Evolutionary conservation across 805 yeast species (phyloP), one percentile per base, ranked within the genome.

Genomic region (Yarrowia sp.): DNA sequence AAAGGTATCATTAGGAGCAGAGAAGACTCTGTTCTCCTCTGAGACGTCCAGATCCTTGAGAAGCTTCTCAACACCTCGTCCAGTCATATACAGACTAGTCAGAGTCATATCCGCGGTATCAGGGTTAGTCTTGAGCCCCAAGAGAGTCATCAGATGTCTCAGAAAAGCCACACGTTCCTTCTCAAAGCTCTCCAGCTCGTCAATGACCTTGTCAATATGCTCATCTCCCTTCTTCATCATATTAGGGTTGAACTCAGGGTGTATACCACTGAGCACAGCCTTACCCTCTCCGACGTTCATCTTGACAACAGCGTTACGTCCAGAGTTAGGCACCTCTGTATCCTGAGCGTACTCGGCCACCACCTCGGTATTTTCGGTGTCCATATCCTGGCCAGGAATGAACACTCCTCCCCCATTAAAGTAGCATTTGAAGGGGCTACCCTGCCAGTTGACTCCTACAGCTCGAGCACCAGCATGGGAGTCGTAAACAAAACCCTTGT

Each of bases 401-500:
- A 95, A 94, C 12, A 89, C 83, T 2, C 91, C 89, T 40, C 99
- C 99, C 7, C 99, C 99, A 73, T 95, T 93, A 77, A 87, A 90
- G 76, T 92, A 94, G 48, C 72, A 70, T 9, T 69, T 67, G 49
- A 77, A 42, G 9, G 59, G 61, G 16, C 36, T 42, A 56, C 70
- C 55, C 36, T 56, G 45, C 69, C 64, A 48, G 19, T 48, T 19
- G 22, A 64, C 70, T 12, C 70, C 69, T 1, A 72, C 68, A 41
- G 92, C 90, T 55, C 83, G 81, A 0, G 97, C 88, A 1, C 98
- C 98, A 0, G 76, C 77, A 70, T 92, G 95, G 2, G 90, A 82
- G 22, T 88, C 88, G 75, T 95, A 95, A 22, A 83, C 80, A 76
- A 93, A 95, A 0, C 98, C 98, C 52, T 83, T 81, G 75, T 80